These are phyloP conservation scores for Diaporthe aspalathi DNA, from an alignment of 2,329 filamentous ascomycete species.

Conservation along the genomic window DNA sequence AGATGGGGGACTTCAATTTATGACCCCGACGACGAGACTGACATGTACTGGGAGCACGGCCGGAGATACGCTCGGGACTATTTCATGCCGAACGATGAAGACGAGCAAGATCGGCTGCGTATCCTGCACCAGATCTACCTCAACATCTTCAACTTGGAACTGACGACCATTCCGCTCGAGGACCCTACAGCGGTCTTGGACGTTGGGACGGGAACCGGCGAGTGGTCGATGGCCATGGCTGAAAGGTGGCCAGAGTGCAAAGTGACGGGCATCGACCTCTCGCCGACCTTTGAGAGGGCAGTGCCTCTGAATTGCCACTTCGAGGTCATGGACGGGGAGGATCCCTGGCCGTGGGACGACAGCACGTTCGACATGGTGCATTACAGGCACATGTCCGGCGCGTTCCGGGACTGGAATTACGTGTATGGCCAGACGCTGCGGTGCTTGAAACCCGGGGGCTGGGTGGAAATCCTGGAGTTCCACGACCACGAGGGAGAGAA, in stretches of 20 bases:
- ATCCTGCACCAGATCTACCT: slow-evolving; percentile 41
- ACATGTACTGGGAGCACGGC: slow-evolving; percentile 36
- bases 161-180: slow-evolving; percentile 50
- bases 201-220: slow-evolving; percentile 69
- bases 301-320: slow-evolving; percentile 70
- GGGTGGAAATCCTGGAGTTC: slow-evolving; percentile 67
- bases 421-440: slow-evolving; percentile 65
- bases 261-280: slow-evolving; percentile 69
- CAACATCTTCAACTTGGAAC: slow-evolving; percentile 42
- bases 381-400: slow-evolving; percentile 65
- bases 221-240: slow-evolving; percentile 63
- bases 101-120: slow-evolving; percentile 48
- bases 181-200: slow-evolving; percentile 62
- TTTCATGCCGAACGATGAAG: slow-evolving; percentile 40
- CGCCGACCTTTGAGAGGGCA: slow-evolving; percentile 67
- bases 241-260: slow-evolving; percentile 53
- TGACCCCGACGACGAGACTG: slow-evolving; percentile 34
- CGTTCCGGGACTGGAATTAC: slow-evolving; percentile 66
- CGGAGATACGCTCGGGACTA: slow-evolving; percentile 40
- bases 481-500: slow-evolving; percentile 56
- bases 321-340: slow-evolving; percentile 69
- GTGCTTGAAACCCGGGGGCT: slow-evolving; percentile 67
- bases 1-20: slow-evolving; percentile 30
- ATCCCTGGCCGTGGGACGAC: slow-evolving; percentile 65
- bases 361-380: slow-evolving; percentile 68